Evolutionary conservation across 2,329 filamentous ascomycete genomes (phyloP).

Genomic region (Pyrenophora graminea): DNA sequence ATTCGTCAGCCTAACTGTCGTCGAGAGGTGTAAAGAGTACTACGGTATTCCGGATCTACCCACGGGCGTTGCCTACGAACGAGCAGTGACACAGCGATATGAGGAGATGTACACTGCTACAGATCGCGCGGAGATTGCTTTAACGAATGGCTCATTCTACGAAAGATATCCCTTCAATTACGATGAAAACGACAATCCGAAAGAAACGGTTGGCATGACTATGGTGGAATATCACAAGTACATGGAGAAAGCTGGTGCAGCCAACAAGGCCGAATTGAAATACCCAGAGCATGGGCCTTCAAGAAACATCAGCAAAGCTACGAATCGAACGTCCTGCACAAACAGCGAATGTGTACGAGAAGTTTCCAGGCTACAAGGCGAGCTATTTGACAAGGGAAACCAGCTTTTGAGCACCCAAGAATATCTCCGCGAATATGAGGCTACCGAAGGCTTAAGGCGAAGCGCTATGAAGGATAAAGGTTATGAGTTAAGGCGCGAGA

Average conservation of each 20-base stretch:
- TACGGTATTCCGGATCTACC: constrained; percentile 2
- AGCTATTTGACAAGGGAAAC: constrained; percentile 2
- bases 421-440: background rate
- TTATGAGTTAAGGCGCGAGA: background rate
- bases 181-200: background rate
- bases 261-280: background rate
- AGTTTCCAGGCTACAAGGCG: background rate
- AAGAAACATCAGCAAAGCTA: background rate
- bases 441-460: background rate
- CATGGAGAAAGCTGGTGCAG: background rate
- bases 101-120: background rate
- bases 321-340: background rate
- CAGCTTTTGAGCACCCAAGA: background rate
- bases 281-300: background rate
- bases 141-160: constrained; percentile 2
- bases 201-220: background rate
- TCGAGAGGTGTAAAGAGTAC: background rate
- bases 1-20: background rate
- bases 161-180: constrained; percentile 8
- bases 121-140: background rate
- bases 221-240: background rate
- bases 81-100: constrained; percentile 3
- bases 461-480: background rate
- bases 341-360: constrained; percentile 3
- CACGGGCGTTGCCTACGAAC: constrained; percentile 4